Evolutionary conservation across 2,329 filamentous ascomycete species (phyloP).

Genomic region (Grosmannia huntii): DNA sequence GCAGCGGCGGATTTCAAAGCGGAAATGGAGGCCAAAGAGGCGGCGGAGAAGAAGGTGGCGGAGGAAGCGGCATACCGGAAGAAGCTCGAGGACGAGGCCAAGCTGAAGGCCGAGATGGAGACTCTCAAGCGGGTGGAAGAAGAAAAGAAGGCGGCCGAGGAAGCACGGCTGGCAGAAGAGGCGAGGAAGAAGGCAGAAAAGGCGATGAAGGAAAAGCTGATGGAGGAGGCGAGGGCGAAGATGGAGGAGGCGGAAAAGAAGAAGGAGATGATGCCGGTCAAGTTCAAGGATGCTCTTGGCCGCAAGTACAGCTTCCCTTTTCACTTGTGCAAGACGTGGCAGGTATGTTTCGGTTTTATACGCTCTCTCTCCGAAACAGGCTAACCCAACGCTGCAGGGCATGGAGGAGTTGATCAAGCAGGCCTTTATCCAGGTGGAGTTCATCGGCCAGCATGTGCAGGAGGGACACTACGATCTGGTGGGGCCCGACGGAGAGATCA

Average conservation of each 20-base stretch:
- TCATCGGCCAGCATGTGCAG: slow-evolving; percentile 62
- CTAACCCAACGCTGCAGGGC: slow-evolving; percentile 23
- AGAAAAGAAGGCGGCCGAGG: slow-evolving; percentile 27
- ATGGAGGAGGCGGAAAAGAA: slow-evolving; percentile 32
- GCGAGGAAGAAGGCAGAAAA: slow-evolving; percentile 27
- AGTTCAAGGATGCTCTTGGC: slow-evolving; percentile 83
- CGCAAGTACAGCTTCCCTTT: slow-evolving; percentile 90
- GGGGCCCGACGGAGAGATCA: slow-evolving; percentile 69
- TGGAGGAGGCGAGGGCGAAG: slow-evolving; percentile 34
- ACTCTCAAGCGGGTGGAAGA: slow-evolving; percentile 29
- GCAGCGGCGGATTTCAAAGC: slow-evolving; percentile 24
- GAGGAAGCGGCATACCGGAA: slow-evolving; percentile 28
- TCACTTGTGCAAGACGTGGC: slow-evolving; percentile 72
- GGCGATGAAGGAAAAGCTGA: slow-evolving; percentile 29
- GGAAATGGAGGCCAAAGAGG: slow-evolving; percentile 22
- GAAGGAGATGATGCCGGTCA: slow-evolving; percentile 61
- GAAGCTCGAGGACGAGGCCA: slow-evolving; percentile 32
- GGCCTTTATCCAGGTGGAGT: slow-evolving; percentile 67
- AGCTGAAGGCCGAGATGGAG: slow-evolving; percentile 27
- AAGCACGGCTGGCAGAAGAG: slow-evolving; percentile 8
- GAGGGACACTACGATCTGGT: slow-evolving; percentile 71
- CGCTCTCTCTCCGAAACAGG: neutral
- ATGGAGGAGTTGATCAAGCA: slow-evolving; percentile 82
- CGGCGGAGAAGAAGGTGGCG: slow-evolving; percentile 15
- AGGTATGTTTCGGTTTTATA: slow-evolving; percentile 40